Evolutionary conservation across 2,329 filamentous ascomycete species (phyloP).

Genomic region (Ophiostoma perfectum): DNA sequence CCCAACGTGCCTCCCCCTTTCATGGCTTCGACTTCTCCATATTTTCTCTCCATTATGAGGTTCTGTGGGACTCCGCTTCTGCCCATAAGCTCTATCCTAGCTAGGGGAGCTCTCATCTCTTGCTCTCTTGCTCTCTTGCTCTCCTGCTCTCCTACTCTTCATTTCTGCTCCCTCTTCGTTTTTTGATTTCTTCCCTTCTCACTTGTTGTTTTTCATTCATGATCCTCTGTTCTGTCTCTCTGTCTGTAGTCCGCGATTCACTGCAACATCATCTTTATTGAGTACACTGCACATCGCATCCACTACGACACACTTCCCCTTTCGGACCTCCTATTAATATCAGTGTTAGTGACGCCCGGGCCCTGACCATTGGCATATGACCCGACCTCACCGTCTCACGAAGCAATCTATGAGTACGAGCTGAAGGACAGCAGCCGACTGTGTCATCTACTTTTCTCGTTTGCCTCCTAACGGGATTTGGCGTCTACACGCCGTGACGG

Average conservation of each 20-base stretch:
- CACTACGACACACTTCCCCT: not conserved
- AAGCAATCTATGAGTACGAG: constrained; percentile 9
- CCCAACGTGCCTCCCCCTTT: constrained; percentile 14
- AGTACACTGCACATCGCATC: not conserved
- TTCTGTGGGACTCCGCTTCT: constrained; percentile 6
- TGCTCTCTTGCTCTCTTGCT: not conserved
- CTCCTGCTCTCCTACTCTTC: not conserved
- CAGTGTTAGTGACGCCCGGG: constrained; percentile 6
- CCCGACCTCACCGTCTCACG: constrained; percentile 6
- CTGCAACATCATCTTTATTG: not conserved
- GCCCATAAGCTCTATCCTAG: constrained; percentile 9
- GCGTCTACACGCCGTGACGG: not conserved
- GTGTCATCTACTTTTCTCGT: not conserved
- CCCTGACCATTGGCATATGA: constrained; percentile 6
- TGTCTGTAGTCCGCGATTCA: not conserved
- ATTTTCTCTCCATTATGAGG: constrained; percentile 12
- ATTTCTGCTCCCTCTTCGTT: not conserved
- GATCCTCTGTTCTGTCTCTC: not conserved
- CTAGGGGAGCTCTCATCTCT: not conserved
- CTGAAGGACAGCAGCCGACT: constrained; percentile 1
- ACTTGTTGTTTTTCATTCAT: not conserved
- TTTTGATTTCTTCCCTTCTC: not conserved
- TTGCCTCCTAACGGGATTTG: not conserved
- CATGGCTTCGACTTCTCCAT: constrained; percentile 3
- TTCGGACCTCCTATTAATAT: constrained; percentile 14